These are phyloP conservation scores for Casuarina glauca DNA, from an alignment of 306 rosid species.

Conservation along the genomic window DNA sequence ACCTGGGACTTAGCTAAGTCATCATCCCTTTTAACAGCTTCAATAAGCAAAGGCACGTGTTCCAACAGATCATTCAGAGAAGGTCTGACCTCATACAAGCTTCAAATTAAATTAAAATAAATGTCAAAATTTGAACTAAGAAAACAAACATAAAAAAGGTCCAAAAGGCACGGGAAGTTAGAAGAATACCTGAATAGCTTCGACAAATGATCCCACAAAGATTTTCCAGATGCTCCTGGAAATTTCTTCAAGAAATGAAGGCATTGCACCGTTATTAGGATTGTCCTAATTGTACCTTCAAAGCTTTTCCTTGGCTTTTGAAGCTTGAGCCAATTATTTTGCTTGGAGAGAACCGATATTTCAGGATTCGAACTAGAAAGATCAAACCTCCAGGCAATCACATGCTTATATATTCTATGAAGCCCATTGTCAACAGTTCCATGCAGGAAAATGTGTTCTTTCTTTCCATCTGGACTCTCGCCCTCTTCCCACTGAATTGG, in stretches of 20 bases:
- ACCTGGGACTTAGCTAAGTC: slow-evolving; percentile 65
- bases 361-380: slow-evolving; percentile 54
- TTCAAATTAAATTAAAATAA: slow-evolving; percentile 36
- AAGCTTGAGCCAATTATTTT: slow-evolving; percentile 62
- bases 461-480: slow-evolving; percentile 35
- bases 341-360: slow-evolving; percentile 69
- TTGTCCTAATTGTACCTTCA: slow-evolving; percentile 58
- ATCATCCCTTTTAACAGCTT: slow-evolving; percentile 41
- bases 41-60: slow-evolving; percentile 36
- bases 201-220: slow-evolving; percentile 69
- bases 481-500: slow-evolving; percentile 69
- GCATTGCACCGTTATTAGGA: slow-evolving; percentile 60
- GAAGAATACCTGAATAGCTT: slow-evolving; percentile 63
- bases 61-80: slow-evolving; percentile 44
- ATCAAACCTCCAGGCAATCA: slow-evolving; percentile 80
- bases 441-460: slow-evolving; percentile 42
- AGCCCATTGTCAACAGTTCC: slow-evolving; percentile 72
- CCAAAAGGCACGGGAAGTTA: slow-evolving; percentile 2
- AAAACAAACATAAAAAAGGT: slow-evolving; percentile 2
- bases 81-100: slow-evolving; percentile 56
- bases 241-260: slow-evolving; percentile 54
- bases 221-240: slow-evolving; percentile 58
- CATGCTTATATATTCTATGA: slow-evolving; percentile 56
- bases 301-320: slow-evolving; percentile 80
- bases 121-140: slow-evolving; percentile 6